Evolutionary conservation across 371 early-diverging fungal genomes (phyloP).

Genomic region (Hamiltosporidium tvaerminnensis): DNA sequence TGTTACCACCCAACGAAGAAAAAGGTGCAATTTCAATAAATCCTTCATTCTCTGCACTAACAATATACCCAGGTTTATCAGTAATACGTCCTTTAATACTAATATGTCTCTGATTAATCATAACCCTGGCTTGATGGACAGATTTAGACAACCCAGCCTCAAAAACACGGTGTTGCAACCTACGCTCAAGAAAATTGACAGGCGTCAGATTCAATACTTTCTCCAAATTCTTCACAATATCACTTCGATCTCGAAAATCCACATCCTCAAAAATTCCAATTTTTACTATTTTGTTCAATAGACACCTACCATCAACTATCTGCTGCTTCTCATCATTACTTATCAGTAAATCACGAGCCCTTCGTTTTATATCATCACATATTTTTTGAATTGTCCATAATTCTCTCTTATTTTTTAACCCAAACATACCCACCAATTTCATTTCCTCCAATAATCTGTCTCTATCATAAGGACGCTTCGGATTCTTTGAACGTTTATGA

Average conservation of each 20-base stretch:
- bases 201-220: constrained; percentile 89
- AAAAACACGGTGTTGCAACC: constrained; percentile 97
- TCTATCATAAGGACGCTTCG: constrained; percentile 89
- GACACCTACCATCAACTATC: constrained; percentile 92
- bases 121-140: constrained; percentile 95
- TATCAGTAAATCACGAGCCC: constrained; percentile 95
- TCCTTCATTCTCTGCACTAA: constrained; percentile 45
- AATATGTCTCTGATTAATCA: constrained; percentile 92
- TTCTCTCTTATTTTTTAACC: constrained; percentile 97
- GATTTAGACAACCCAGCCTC: constrained; percentile 92
- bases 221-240: constrained; percentile 86
- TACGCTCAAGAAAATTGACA: constrained; percentile 93
- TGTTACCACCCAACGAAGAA: constrained; percentile 4
- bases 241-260: constrained; percentile 53
- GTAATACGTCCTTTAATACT: constrained; percentile 53
- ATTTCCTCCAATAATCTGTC: constrained; percentile 95
- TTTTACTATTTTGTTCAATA: constrained; percentile 87
- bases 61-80: constrained; percentile 49
- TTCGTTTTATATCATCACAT: constrained; percentile 93
- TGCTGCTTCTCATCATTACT: constrained; percentile 84
- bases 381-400: constrained; percentile 89
- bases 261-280: constrained; percentile 73
- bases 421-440: constrained; percentile 90
- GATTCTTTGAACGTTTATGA: constrained; percentile 87
- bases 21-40: constrained; percentile 37